Evolutionary conservation across 768 basidiomycete genomes (phyloP).

Genomic region (Termitomyces titanicus): DNA sequence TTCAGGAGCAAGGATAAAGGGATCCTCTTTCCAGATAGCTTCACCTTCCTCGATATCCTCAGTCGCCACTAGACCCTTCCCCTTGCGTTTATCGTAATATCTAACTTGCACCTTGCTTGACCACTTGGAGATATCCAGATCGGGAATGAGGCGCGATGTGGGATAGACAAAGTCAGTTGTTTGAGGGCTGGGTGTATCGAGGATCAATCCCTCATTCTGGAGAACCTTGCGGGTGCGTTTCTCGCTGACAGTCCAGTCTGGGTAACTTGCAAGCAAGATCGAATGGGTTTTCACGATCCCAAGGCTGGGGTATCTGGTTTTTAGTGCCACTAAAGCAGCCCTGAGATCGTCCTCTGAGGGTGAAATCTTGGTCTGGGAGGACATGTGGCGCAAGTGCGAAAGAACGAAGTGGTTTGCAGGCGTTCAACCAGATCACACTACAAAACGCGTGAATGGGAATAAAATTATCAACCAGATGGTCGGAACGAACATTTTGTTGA

Average conservation of each 20-base stretch:
- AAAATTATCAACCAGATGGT: slow-evolving; percentile 13
- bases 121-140: slow-evolving; percentile 61
- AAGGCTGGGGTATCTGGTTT: slow-evolving; percentile 52
- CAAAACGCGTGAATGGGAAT: slow-evolving; percentile 4
- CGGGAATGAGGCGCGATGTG: slow-evolving; percentile 58
- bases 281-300: slow-evolving; percentile 73
- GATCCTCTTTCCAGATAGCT: slow-evolving; percentile 82
- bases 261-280: slow-evolving; percentile 52
- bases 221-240: slow-evolving; percentile 75
- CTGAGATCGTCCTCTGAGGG: slow-evolving; percentile 67
- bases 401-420: not conserved
- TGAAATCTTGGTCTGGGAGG: slow-evolving; percentile 19
- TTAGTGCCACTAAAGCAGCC: slow-evolving; percentile 49
- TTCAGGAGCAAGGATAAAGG: slow-evolving; percentile 77
- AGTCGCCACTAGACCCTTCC: slow-evolving; percentile 79
- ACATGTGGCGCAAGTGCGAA: slow-evolving; percentile 7
- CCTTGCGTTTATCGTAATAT: slow-evolving; percentile 67
- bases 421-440: not conserved
- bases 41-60: slow-evolving; percentile 69
- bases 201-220: slow-evolving; percentile 51
- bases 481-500: slow-evolving; percentile 5
- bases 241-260: slow-evolving; percentile 80
- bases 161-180: slow-evolving; percentile 39
- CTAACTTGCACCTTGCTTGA: slow-evolving; percentile 61
- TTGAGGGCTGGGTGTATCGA: slow-evolving; percentile 17